Base-by-base conservation (phyloP, 148 eudicot genomes). In the Spergularia bocconei region DNA sequence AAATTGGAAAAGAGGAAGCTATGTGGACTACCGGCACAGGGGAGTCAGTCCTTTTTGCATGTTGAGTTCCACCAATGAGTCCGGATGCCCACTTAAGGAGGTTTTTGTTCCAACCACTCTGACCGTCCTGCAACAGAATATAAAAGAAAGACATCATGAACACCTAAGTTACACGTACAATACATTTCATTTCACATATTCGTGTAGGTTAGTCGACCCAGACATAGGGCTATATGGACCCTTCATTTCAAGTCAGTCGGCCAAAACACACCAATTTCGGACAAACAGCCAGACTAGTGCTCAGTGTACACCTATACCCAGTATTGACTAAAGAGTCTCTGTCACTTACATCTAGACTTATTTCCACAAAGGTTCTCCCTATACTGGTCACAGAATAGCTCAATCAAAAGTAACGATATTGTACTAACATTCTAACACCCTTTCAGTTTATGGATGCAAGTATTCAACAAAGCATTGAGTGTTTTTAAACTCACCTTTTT, bases 1-100 rank as follows among this genome's bases (percentile, higher is more conserved):
- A 67, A 44, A 47, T 19, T 7, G 36, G 44, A 47, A 33, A 63
- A 44, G 64, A 55, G 13, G 58, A 48, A 23, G 51, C 57, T 54
- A 61, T 11, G 33, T 58, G 63, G 73, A 73, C 77, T 70, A 89
- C 98, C 90, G 54, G 72, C 63, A 81, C 81, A 84, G 86, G 77
- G 81, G 59, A 81, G 69, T 79, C 84, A 48, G 77, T 87, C 77
- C 77, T 84, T 86, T 84, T 88, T 38, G 85, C 76, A 58, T 85
- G 82, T 72, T 84, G 91, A 78, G 77, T 88, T 66, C 93, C 90
- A 69, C 96, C 92, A 78, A 94, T 87, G 73, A 94, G 81, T 75
- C 92, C 96, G 67, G 98, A 90, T 63, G 98, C 98, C 98, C 98
- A 94, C 81, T 88, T 94, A 51, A 91, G 69, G 51, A 94, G 56